A percentile compares a stretch with the other conserved stretches of the same genome.
Conservation (phyloP, 2,329 filamentous ascomycete genomes). For the Xylariaceae sp. region DNA sequence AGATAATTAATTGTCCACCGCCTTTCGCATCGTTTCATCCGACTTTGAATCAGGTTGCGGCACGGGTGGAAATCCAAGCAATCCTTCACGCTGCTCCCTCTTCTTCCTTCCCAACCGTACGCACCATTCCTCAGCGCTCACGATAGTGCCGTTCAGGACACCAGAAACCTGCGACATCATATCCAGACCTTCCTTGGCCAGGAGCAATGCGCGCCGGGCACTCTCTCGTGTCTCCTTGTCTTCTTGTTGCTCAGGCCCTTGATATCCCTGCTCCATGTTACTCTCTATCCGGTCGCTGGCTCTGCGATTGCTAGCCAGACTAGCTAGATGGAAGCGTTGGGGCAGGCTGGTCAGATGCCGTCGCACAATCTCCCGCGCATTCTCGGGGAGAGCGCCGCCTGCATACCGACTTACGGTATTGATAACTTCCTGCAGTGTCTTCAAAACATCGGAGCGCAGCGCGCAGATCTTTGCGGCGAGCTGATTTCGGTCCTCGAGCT, state of each 20-base stretch:
- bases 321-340: slow-evolving; percentile 72
- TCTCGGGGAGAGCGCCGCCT: slow-evolving; percentile 85
- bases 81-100: slow-evolving; percentile 30
- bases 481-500: slow-evolving; percentile 41
- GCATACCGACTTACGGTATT: slow-evolving; percentile 83
- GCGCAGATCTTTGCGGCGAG: slow-evolving; percentile 60
- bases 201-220: slow-evolving; percentile 73
- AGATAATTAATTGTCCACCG: neutral
- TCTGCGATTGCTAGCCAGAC: slow-evolving; percentile 39
- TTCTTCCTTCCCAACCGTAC: slow-evolving; percentile 60
- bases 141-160: slow-evolving; percentile 82
- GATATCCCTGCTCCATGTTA: slow-evolving; percentile 34
- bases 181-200: slow-evolving; percentile 85
- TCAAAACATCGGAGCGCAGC: slow-evolving; percentile 66
- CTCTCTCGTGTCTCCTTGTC: slow-evolving; percentile 46
- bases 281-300: slow-evolving; percentile 20
- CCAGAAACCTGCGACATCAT: slow-evolving; percentile 90
- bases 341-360: slow-evolving; percentile 80
- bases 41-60: slow-evolving; percentile 26
- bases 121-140: slow-evolving; percentile 89
- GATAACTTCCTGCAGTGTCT: slow-evolving; percentile 74
- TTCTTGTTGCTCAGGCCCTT: slow-evolving; percentile 38
- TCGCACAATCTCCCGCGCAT: slow-evolving; percentile 76
- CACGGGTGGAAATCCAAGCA: slow-evolving; percentile 20
- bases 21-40: slow-evolving; percentile 18